These are phyloP conservation scores for Herpetomonas tarakana DNA, from an alignment of 208 protist species.

Conservation along the genomic window DNA sequence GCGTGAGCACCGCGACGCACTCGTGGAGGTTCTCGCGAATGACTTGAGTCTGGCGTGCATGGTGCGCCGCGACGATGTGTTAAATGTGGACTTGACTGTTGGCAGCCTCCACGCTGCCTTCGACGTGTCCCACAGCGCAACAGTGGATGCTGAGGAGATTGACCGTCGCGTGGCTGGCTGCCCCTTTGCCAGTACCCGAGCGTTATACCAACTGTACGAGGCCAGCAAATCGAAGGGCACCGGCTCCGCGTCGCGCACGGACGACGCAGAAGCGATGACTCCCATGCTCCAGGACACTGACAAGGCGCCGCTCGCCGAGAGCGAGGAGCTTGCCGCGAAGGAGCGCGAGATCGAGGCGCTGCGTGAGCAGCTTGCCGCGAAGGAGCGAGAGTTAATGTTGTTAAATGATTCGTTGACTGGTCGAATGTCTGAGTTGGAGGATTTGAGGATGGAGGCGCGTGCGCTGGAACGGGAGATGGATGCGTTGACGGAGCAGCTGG, in stretches of 20 bases:
- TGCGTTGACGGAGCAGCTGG: background rate
- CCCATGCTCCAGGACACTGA: no score
- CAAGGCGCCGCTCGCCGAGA: no score
- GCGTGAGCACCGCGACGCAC: conserved; percentile 10
- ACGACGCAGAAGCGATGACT: conserved; percentile 3
- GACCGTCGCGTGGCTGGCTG: conserved; percentile 25
- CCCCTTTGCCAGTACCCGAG: conserved; percentile 25
- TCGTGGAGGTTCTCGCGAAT: conserved; percentile 19
- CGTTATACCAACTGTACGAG: no score
- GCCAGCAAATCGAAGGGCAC: no score
- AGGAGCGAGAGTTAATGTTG: no score
- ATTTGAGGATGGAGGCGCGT: background rate
- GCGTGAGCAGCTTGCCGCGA: conserved; percentile 7
- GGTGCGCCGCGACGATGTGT: conserved; percentile 21
- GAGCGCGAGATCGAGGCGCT: background rate
- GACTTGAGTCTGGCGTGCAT: conserved; percentile 36
- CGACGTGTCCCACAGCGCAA: conserved; percentile 31
- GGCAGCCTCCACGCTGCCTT: conserved; percentile 32
- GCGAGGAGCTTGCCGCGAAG: background rate
- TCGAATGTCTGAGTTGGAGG: background rate
- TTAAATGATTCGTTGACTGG: no score
- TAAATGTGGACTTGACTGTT: conserved; percentile 15
- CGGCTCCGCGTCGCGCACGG: background rate
- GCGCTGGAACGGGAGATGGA: background rate
- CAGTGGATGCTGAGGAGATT: conserved; percentile 27